These are phyloP conservation scores for Phytophthora fragariaefolia DNA, from an alignment of 352 stramenopile genomes.

Conservation along the genomic window DNA sequence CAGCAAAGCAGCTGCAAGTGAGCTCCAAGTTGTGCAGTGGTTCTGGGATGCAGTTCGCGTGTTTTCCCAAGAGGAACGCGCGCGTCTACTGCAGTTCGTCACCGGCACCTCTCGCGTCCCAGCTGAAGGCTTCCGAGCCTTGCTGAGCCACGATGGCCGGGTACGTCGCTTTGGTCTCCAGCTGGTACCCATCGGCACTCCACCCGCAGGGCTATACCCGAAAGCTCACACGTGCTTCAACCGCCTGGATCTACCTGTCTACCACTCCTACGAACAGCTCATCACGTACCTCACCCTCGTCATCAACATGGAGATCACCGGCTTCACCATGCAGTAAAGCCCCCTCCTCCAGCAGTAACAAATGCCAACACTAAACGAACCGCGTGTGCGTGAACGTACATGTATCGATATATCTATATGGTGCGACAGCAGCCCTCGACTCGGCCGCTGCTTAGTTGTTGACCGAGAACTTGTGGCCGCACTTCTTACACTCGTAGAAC, in stretches of 20 bases:
- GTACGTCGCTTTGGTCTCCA: conserved; percentile 97
- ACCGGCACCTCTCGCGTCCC: conserved; percentile 91
- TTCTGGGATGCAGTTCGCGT: conserved; percentile 88
- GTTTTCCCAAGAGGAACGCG: conserved; percentile 88
- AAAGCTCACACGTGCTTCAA: conserved; percentile 92
- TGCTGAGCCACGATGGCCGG: conserved; percentile 79
- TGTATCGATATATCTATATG: conserved; percentile 47
- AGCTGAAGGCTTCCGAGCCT: conserved; percentile 95
- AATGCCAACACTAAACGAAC: conserved; percentile 11
- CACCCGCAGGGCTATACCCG: conserved; percentile 76
- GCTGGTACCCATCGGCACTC: conserved; percentile 84
- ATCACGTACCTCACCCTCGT: conserved; percentile 96
- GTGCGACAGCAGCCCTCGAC: neutral
- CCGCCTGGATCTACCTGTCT: conserved; percentile 85
- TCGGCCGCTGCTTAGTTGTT: conserved; percentile 72
- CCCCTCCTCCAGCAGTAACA: neutral
- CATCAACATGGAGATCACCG: conserved; percentile 98
- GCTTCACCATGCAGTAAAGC: conserved; percentile 96
- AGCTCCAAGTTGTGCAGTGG: conserved; percentile 85
- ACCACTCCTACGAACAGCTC: conserved; percentile 81
- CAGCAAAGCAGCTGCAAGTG: conserved; percentile 41
- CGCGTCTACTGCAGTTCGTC: conserved; percentile 91
- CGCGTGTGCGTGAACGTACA: conserved; percentile 31
- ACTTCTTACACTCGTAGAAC: conserved; percentile 99
- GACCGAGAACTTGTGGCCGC: conserved; percentile 90